Evolutionary conservation across 148 eudicot species (phyloP), one percentile per base, ranked within the genome.

Genomic region (Gaultheria prostrata): DNA sequence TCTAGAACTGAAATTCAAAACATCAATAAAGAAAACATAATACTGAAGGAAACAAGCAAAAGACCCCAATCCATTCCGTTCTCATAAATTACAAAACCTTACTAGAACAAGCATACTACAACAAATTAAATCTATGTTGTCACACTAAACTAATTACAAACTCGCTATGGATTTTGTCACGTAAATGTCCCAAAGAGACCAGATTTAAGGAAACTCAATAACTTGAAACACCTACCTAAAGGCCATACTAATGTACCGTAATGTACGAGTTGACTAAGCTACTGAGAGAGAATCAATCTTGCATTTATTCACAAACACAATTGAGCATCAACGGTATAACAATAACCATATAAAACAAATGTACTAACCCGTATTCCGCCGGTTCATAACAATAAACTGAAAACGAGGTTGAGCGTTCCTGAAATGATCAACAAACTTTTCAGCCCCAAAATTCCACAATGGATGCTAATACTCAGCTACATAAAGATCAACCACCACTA

Each of bases 311-410:
- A 49, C 59, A 57, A 5, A 76, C 20, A 24, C 13, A 50, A 28
- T 76, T 50, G 20, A 28, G 18, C 79, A 76, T 50, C 15, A 77
- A 26, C 39, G 15, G 3, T 24, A 1, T 70, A 32, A 46, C 3
- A 24, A 63, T 24, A 63, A 30, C 2, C n/a, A 49, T 1, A 75
- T 21, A 12, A 26, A 50, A 76, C 17, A 10, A 76, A 76, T 11
- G 17, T 6, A 28, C 59, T 77, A 15, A 94, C 98, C 98, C 57
- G 95, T 92, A 85, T 87, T 95, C 30, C 94, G 91, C 17, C 97
- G 87, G 80, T 95, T 95, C 97, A 94, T 95, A 15, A 95, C 98
- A 80, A 95, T 92, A 84, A 95, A 95, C 88, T 95, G 97, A 88
- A 95, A 93, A 71, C 98, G 88, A 14, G 98, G 97, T 76, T 92